Percentiles rank a stretch among this genome's conserved stretches.
phyloP scores from a whole-genome alignment of 1,284 basidiomycete species.

The Ustilago curta region DNA sequence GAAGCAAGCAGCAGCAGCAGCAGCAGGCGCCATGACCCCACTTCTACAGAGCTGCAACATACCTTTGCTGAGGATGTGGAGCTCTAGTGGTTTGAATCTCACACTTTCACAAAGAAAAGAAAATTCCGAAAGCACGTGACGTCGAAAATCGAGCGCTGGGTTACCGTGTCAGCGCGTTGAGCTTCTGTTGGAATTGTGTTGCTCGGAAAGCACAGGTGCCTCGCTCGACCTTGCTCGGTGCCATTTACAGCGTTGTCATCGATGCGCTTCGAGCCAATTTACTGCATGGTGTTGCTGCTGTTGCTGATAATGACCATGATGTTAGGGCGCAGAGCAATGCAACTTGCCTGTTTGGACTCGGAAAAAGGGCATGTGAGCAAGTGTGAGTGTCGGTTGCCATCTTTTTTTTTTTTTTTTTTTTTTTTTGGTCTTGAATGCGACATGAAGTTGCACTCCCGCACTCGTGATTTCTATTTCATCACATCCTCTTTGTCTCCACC shows the following conservation, averaged over 20 bases:
- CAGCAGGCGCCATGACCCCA: conserved; percentile 3
- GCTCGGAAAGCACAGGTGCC: conserved; percentile 11
- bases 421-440: conserved; percentile 4
- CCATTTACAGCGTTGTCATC: background rate
- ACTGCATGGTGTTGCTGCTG: background rate
- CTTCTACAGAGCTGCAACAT: background rate
- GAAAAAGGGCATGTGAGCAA: background rate
- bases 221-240: background rate
- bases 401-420: too few species aligned
- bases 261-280: background rate
- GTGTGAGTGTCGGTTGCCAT: conserved; percentile 4
- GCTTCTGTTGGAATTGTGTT: conserved; percentile 12
- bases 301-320: background rate
- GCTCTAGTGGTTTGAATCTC: too few species aligned
- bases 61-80: too few species aligned
- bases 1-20: conserved; percentile 20
- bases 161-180: conserved; percentile 30
- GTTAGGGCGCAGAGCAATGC: background rate
- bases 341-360: background rate
- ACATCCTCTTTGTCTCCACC: background rate
- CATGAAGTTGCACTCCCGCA: conserved; percentile 14
- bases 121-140: conserved; percentile 17
- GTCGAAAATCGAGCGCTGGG: background rate
- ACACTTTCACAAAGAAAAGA: conserved; percentile 8
- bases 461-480: conserved; percentile 4